Percentiles rank a stretch among this genome's conserved stretches.
These are phyloP conservation scores for Lachnellula arida DNA, from an alignment of 2,329 filamentous ascomycete genomes.

Conservation along the genomic window DNA sequence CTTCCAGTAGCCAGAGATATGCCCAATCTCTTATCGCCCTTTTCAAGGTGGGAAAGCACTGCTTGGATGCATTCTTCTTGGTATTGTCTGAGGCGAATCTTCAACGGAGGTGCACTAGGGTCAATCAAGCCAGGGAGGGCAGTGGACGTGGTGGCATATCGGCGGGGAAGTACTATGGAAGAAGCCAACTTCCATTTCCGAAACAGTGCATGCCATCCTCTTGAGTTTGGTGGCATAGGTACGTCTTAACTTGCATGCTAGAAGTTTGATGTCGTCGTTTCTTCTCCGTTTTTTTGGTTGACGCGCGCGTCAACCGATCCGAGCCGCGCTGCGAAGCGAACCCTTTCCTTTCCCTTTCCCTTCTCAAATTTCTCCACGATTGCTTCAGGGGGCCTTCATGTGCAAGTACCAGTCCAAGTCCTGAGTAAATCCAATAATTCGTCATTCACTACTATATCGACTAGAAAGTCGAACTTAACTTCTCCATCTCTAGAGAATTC, in stretches of 20 bases:
- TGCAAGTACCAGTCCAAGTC: too few relatives aligned
- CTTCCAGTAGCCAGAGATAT: conserved; percentile 84
- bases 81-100: conserved; percentile 68
- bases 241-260: not conserved
- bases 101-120: conserved; percentile 9
- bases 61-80: conserved; percentile 89
- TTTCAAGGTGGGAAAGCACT: conserved; percentile 62
- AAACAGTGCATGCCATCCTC: conserved; percentile 20
- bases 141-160: conserved; percentile 12
- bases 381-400: too few relatives aligned
- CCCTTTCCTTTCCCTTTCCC: too few relatives aligned
- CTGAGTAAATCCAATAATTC: too few relatives aligned
- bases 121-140: conserved; percentile 1
- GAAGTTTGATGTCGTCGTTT: conserved; percentile 1
- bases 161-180: conserved; percentile 1
- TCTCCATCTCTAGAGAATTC: too few relatives aligned
- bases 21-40: conserved; percentile 74
- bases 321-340: too few relatives aligned
- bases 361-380: too few relatives aligned
- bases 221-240: conserved; percentile 30
- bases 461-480: too few relatives aligned
- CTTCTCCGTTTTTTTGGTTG: not conserved
- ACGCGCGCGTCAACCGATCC: not conserved
- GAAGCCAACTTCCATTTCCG: conserved; percentile 13
- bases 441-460: too few relatives aligned